These are phyloP conservation scores for Aspergillus tubingensis DNA, from an alignment of 2,329 filamentous ascomycete genomes.

Conservation along the genomic window DNA sequence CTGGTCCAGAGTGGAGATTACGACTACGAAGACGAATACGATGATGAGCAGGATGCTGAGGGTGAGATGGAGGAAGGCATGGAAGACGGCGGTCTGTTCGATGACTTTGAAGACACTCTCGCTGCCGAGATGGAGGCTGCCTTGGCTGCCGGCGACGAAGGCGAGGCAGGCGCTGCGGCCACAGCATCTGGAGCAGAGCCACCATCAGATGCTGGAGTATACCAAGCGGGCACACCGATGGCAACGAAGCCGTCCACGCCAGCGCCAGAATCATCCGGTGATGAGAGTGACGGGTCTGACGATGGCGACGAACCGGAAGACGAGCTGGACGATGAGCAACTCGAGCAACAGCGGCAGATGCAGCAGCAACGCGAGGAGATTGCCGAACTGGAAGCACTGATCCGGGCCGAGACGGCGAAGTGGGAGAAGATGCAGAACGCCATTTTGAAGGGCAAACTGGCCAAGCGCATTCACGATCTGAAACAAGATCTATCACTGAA, in stretches of 20 bases:
- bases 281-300: slow-evolving; percentile 44
- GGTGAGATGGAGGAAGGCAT: slow-evolving; percentile 51
- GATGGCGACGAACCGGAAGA: slow-evolving; percentile 39
- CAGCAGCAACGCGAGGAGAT: slow-evolving; percentile 50
- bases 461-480: slow-evolving; percentile 46
- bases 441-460: slow-evolving; percentile 47
- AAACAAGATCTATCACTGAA: slow-evolving; percentile 48
- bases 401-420: slow-evolving; percentile 40
- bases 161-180: slow-evolving; percentile 27
- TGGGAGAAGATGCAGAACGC: slow-evolving; percentile 45
- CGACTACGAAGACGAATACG: slow-evolving; percentile 48
- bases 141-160: slow-evolving; percentile 42
- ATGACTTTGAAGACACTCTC: slow-evolving; percentile 44
- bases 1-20: slow-evolving; percentile 48
- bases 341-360: slow-evolving; percentile 43
- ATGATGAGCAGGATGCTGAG: slow-evolving; percentile 53
- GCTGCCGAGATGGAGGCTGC: slow-evolving; percentile 49
- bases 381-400: slow-evolving; percentile 44
- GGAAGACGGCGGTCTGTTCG: slow-evolving; percentile 35
- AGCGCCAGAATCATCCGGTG: slow-evolving; percentile 43
- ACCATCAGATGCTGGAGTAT: slow-evolving; percentile 18
- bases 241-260: slow-evolving; percentile 35
- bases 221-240: slow-evolving; percentile 36
- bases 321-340: slow-evolving; percentile 47
- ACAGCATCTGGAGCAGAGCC: slow-evolving; percentile 19